phyloP scores from a whole-genome alignment of 179 eudicot species.

The Pouteria campechiana region DNA sequence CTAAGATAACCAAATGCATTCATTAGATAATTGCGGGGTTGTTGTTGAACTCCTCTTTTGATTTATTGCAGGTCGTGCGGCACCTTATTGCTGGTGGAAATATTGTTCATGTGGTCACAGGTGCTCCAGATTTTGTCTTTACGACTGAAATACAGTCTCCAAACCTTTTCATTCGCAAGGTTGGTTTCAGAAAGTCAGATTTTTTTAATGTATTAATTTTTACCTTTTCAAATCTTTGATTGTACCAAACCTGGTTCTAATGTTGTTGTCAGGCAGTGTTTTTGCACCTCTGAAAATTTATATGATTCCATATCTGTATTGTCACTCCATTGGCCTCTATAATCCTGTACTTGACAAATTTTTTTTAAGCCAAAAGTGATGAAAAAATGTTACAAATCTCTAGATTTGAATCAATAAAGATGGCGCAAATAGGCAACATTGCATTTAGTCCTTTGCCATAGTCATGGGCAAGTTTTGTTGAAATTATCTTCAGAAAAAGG shows the following conservation, averaged over 20 bases:
- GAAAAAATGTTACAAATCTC: no score
- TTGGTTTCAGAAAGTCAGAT: slow-evolving; percentile 9
- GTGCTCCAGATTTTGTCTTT: slow-evolving; percentile 95
- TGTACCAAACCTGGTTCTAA: no score
- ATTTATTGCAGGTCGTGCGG: slow-evolving; percentile 58
- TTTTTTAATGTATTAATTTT: background rate
- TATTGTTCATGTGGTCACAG: slow-evolving; percentile 90
- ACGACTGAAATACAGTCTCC: slow-evolving; percentile 89
- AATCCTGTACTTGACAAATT: background rate
- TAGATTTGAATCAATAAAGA: no score
- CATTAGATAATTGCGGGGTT: no score
- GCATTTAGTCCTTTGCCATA: no score
- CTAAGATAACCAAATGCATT: no score
- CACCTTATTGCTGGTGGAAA: slow-evolving; percentile 92
- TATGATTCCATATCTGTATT: background rate
- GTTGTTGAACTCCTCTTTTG: slow-evolving; percentile 1
- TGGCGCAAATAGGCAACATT: no score
- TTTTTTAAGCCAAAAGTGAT: no score
- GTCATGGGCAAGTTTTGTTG: no score
- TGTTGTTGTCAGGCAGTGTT: no score
- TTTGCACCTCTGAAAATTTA: background rate
- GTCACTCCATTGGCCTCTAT: background rate
- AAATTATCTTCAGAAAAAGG: no score
- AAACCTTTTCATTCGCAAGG: slow-evolving; percentile 87
- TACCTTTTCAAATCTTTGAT: no score